Base-by-base conservation (phyloP, 805 yeast species). In the Candida argentea region DNA sequence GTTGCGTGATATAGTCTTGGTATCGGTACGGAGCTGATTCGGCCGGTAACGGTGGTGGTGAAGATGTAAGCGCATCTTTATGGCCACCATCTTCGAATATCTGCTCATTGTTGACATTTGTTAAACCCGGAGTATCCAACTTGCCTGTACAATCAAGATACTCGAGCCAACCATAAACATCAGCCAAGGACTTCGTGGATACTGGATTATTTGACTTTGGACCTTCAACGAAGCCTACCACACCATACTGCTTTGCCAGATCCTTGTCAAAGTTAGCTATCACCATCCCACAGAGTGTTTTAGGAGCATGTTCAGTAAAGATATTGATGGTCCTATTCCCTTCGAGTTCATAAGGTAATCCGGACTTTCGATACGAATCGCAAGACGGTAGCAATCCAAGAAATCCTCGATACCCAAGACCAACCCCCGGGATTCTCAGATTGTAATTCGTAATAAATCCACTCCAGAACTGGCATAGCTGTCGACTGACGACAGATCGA, bases 1-100 rank as follows among this genome's bases (percentile, higher is more conserved):
- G 67, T 54, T 45, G 56, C 6, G 60, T 46, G 5, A 61, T 57
- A 17, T 57, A 42, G 29, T 48, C 49, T 26, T 55, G 43, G n/a
- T 57, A 38, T 27, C 50, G 31, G 6, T 50, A 56, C 15, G 52
- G 34, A 4, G 58, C 54, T 2, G 44, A 34, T 4, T 39, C 26
- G 3, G 42, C 31, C 19, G 23, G 29, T 29, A 30, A 20, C 3
- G 15, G 29, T 3, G 20, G 19, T 8, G 23, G 29, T 14, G 18
- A 14, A 8, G 20, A 18, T 7, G 7, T 18, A 8, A 18, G 10
- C 7, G 9, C 10, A 18, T 7, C 20, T 18, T 7, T 7, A 5
- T 26, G 19, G 6, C 10, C 5, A 14, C 20, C 16, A 4, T 16
- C 17, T 9, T 14, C 23, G 21, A 31, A 34, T 4, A 34, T 23